Conservation (phyloP, 768 basidiomycete genomes). For the Termitomyces sp. region DNA sequence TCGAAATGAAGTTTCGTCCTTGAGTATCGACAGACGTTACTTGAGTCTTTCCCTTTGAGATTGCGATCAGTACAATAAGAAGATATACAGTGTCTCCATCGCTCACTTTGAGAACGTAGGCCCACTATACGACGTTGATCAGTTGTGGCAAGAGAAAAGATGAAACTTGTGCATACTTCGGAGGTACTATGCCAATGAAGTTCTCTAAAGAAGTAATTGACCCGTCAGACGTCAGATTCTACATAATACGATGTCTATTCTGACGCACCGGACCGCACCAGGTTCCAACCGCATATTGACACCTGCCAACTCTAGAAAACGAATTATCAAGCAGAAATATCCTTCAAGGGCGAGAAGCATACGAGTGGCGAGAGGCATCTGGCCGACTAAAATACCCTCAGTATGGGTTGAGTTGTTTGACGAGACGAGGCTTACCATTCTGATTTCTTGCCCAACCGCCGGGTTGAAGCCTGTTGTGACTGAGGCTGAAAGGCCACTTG, state of each 20-base stretch:
- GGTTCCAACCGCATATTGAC: slow-evolving; percentile 53
- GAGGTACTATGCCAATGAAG: slow-evolving; percentile 55
- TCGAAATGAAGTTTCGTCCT: slow-evolving; percentile 49
- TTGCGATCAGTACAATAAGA: not conserved
- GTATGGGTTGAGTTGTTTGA: not conserved
- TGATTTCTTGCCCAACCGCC: slow-evolving; percentile 64
- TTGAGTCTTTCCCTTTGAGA: slow-evolving; percentile 42
- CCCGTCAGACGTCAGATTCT: not conserved
- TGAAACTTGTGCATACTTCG: slow-evolving; percentile 30
- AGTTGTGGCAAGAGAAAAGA: not conserved
- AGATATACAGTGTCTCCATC: not conserved
- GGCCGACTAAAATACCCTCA: slow-evolving; percentile 29
- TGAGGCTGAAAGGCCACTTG: slow-evolving; percentile 58
- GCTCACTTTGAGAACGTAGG: slow-evolving; percentile 44
- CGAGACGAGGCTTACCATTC: slow-evolving; percentile 34
- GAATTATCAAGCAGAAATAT: not conserved
- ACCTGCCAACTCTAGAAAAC: slow-evolving; percentile 37
- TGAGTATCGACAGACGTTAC: slow-evolving; percentile 46
- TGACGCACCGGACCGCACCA: slow-evolving; percentile 43
- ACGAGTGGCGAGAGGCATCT: slow-evolving; percentile 53
- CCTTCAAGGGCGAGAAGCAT: not conserved
- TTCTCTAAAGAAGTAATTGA: slow-evolving; percentile 33
- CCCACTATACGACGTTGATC: slow-evolving; percentile 38
- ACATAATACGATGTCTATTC: not conserved
- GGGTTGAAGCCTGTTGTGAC: slow-evolving; percentile 53